Percentiles rank a stretch among this genome's conserved stretches.
These are phyloP conservation scores for Colletotrichum sp. DNA, from an alignment of 2,329 filamentous ascomycete species.

Conservation along the genomic window DNA sequence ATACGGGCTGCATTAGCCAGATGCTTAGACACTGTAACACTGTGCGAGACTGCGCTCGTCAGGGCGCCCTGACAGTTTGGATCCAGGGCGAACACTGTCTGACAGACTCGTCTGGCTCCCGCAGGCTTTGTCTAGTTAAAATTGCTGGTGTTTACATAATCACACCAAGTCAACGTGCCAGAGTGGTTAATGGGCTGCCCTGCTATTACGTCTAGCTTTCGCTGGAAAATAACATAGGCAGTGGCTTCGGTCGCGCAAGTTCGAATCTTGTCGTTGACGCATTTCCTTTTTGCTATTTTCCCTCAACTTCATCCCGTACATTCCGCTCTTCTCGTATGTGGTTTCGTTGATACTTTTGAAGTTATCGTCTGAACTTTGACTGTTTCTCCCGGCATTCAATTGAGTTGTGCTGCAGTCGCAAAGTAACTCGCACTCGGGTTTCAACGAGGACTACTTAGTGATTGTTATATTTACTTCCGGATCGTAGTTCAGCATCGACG, in stretches of 20 bases:
- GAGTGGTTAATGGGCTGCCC: conserved; percentile 23
- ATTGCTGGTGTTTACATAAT: background rate
- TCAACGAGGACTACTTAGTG: background rate
- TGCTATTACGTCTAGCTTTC: background rate
- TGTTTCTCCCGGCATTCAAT: background rate
- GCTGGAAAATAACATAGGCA: background rate
- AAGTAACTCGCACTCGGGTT: background rate
- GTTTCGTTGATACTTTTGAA: background rate
- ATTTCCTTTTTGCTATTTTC: background rate
- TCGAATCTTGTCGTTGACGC: conserved; percentile 22
- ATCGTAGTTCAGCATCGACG: background rate
- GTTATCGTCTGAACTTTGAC: background rate
- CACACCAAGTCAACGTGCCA: conserved; percentile 16
- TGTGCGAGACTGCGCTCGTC: background rate
- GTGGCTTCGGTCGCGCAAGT: conserved; percentile 23
- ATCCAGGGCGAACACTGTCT: accelerated
- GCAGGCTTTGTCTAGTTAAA: background rate
- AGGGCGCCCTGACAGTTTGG: background rate
- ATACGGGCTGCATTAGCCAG: background rate
- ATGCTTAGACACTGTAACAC: background rate
- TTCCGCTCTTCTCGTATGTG: background rate
- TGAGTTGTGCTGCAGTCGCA: background rate
- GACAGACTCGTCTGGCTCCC: accelerated
- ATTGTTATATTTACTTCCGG: background rate
- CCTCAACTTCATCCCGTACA: background rate